Conservation (phyloP, 495 filamentous ascomycete species). For the Apiosordaria backusii region DNA sequence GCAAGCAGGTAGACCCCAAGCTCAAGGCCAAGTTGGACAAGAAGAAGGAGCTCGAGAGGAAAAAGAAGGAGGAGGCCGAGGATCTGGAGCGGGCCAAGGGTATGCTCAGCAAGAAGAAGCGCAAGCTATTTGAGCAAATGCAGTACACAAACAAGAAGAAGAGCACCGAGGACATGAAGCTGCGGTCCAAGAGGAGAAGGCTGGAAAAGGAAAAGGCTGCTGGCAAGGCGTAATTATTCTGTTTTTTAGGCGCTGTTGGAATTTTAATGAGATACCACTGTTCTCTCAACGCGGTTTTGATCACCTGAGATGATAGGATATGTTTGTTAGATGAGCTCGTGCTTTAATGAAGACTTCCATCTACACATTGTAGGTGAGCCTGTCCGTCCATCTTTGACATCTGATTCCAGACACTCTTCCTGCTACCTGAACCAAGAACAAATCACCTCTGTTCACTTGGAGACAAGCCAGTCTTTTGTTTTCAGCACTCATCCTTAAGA, state of each 20-base stretch:
- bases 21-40: slow-evolving; percentile 58
- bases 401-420: too few relatives aligned
- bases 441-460: too few relatives aligned
- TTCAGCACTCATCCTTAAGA: too few relatives aligned
- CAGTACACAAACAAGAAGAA: slow-evolving; percentile 81
- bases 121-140: slow-evolving; percentile 90
- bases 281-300: not conserved
- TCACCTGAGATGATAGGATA: not conserved
- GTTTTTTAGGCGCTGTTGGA: slow-evolving; percentile 21
- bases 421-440: too few relatives aligned
- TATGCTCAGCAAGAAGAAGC: slow-evolving; percentile 89
- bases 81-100: slow-evolving; percentile 83
- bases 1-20: slow-evolving; percentile 45
- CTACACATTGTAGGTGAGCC: not conserved
- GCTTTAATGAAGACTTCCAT: not conserved
- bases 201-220: slow-evolving; percentile 63
- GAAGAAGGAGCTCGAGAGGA: slow-evolving; percentile 66
- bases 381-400: not conserved
- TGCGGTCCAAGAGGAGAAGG: slow-evolving; percentile 84
- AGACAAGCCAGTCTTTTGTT: too few relatives aligned
- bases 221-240: slow-evolving; percentile 25
- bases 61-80: slow-evolving; percentile 70
- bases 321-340: not conserved
- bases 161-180: slow-evolving; percentile 66
- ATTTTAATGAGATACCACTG: not conserved